Base-by-base conservation (phyloP, 1,284 basidiomycete species). In the Vanrija sp. region DNA sequence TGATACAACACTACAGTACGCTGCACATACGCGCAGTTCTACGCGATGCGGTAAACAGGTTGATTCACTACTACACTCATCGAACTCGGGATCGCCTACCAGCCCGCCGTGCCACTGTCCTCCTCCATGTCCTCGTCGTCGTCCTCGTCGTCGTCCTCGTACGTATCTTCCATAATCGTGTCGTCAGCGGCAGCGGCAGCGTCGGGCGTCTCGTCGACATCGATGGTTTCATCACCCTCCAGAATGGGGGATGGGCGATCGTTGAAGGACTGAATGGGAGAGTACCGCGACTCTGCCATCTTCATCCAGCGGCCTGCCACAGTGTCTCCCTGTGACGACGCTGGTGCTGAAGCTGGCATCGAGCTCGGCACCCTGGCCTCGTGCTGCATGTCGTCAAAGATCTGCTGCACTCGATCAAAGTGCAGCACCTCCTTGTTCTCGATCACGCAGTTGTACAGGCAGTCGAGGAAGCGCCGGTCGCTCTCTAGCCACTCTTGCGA, bases 391-490 rank as follows among this genome's bases (percentile, higher is more conserved):
- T 34, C 34, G 34, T 12, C 34, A 5, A 34, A 5, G 5, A 34
- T 12, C 34, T 34, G 34, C 14, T 34, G 12, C 14, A 34, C 34
- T 5, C 34, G 34, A 14, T 34, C 34, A 34, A 34, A 34, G 29
- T 48, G 42, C 14, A 53, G 52, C 29, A 53, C 46, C 14, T 43
- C 16, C 39, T 46, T 46, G 3, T 46, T 29, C 43, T 15, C 49
- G 25, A 61, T 55, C 9, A 64, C 60, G 21, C n/a, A 46, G 6
- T 49, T 44, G 26, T 56, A 58, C 14, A 64, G 29, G 8, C 19
- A 29, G 9, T 55, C 43, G 14, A 62, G 43, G 7, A 46, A 48
- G 18, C 5, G 23, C 34, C 46, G n/a, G 21, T 55, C 23, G 0
- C 28, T 19, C 9, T 18, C 45, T 10, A 64, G 46, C 62, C 59